Evolutionary conservation across 495 filamentous ascomycete genomes (phyloP).

Genomic region (Daldinia vernicosa): DNA sequence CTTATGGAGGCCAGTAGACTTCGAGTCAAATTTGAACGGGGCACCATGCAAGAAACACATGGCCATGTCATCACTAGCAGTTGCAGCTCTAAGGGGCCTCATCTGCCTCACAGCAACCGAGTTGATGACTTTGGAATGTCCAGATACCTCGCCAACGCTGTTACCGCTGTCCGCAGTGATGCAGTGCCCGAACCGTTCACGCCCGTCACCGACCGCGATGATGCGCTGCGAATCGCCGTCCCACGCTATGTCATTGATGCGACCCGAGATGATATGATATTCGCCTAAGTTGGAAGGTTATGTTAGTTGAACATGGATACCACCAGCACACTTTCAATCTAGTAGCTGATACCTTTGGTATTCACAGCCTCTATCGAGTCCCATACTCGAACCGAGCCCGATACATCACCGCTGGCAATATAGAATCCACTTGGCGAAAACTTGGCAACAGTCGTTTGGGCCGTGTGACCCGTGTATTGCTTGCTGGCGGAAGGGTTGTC

Average conservation of each 20-base stretch:
- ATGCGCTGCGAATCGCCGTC: conserved; percentile 96
- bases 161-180: conserved; percentile 97
- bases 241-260: conserved; percentile 96
- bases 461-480: conserved; percentile 91
- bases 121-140: conserved; percentile 91
- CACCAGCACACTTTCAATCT: background rate
- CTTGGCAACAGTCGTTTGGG: conserved; percentile 86
- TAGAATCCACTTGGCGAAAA: conserved; percentile 97
- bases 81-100: conserved; percentile 87
- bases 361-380: conserved; percentile 73
- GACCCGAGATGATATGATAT: conserved; percentile 92
- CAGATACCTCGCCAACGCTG: conserved; percentile 90
- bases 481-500: conserved; percentile 82
- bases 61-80: conserved; percentile 86
- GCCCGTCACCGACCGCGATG: conserved; percentile 94
- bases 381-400: conserved; percentile 89
- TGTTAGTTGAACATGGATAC: conserved; percentile 22
- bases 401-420: conserved; percentile 89
- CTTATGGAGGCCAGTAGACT: conserved; percentile 77
- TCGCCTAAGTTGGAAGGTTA: conserved; percentile 64
- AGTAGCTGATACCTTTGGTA: conserved; percentile 62
- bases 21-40: conserved; percentile 91
- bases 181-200: conserved; percentile 91
- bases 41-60: conserved; percentile 92
- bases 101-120: conserved; percentile 88